These are phyloP conservation scores for Echeveria elegans DNA, from an alignment of 164 flowering plant genomes.

Conservation along the genomic window DNA sequence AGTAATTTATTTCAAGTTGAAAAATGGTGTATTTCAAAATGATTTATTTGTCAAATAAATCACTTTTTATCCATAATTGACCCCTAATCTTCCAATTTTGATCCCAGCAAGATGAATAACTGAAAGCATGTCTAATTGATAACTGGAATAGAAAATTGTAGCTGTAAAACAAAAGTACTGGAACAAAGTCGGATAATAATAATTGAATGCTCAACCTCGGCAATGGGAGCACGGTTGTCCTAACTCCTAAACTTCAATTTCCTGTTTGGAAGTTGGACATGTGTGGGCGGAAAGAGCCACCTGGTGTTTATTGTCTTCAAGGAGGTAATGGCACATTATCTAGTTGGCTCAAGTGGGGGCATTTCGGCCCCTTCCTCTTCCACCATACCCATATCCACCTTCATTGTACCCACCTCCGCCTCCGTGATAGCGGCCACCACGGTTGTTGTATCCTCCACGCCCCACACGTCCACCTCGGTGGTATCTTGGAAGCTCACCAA, in stretches of 20 bases:
- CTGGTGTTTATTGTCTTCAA: conserved; percentile 3
- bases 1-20: no score
- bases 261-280: neutral
- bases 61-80: no score
- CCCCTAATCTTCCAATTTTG: no score
- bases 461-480: conserved; percentile 30
- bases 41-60: no score
- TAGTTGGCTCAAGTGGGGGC: conserved; percentile 18
- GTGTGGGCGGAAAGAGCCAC: neutral
- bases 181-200: neutral
- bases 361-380: conserved; percentile 44
- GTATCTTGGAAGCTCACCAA: conserved; percentile 61
- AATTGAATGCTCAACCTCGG: neutral
- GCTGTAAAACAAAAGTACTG: neutral
- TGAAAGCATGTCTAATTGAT: neutral
- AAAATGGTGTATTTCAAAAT: no score
- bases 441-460: conserved; percentile 40
- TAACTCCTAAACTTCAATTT: neutral
- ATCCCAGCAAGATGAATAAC: no score
- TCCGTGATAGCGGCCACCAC: conserved; percentile 48
- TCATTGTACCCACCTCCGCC: conserved; percentile 25
- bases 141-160: neutral
- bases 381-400: conserved; percentile 22
- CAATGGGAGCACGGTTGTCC: neutral
- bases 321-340: neutral